phyloP scores from a whole-genome alignment of 176 grass and related monocot genomes.

The Chloris gayana region DNA sequence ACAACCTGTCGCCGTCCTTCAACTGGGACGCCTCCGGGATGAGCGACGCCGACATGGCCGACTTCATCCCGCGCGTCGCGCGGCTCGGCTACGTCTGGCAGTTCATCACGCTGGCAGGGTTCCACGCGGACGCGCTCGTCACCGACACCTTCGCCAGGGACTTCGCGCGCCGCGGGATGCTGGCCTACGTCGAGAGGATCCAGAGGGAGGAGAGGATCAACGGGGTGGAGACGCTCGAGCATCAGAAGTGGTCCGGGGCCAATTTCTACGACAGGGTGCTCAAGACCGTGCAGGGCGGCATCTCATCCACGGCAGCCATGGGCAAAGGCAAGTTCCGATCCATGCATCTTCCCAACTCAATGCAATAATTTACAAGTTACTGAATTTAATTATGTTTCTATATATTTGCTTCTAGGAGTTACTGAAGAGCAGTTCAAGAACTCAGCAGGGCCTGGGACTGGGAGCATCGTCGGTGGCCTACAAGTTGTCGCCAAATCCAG shows the following conservation, averaged over 20 bases:
- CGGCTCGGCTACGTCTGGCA: constrained; percentile 84
- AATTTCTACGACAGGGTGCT: constrained; percentile 89
- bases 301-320: constrained; percentile 93
- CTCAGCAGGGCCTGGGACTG: constrained; percentile 40
- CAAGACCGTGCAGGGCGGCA: constrained; percentile 94
- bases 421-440: constrained; percentile 93
- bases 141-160: constrained; percentile 87
- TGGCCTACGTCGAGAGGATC: constrained; percentile 96
- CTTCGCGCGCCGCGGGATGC: constrained; percentile 77
- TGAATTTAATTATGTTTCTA: not conserved
- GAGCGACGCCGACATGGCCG: constrained; percentile 66
- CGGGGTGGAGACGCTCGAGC: constrained; percentile 81
- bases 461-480: constrained; percentile 22
- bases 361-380: not conserved
- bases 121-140: constrained; percentile 94
- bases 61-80: constrained; percentile 78
- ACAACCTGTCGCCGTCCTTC: constrained; percentile 99
- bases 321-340: constrained; percentile 63
- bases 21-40: constrained; percentile 98
- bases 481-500: constrained; percentile 66
- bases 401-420: constrained; percentile 58
- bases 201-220: constrained; percentile 91
- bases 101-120: constrained; percentile 93
- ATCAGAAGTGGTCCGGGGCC: constrained; percentile 97
- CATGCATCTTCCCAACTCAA: not conserved